phyloP scores from a whole-genome alignment of 2,329 filamentous ascomycete species.

The Dactylellina sp. region DNA sequence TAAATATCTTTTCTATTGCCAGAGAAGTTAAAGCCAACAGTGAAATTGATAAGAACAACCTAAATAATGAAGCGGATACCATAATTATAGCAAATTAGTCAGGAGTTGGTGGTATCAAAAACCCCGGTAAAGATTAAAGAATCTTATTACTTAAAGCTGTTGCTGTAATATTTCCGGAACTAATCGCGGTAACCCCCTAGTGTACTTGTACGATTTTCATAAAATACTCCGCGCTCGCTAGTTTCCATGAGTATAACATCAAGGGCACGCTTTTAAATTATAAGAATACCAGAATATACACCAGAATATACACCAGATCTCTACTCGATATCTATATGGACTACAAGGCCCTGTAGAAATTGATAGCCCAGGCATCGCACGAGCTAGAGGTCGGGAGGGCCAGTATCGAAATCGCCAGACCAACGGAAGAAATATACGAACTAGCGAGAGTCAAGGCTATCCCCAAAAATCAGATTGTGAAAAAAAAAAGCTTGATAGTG shows the following conservation, averaged over 20 bases:
- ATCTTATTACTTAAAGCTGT: slow-evolving; percentile 57
- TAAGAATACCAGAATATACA: too few species aligned
- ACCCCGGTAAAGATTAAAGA: slow-evolving; percentile 56
- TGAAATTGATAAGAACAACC: slow-evolving; percentile 28
- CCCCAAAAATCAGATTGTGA: neutral
- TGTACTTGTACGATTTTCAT: slow-evolving; percentile 60
- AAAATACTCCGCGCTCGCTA: slow-evolving; percentile 59
- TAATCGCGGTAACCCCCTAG: slow-evolving; percentile 58
- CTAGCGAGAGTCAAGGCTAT: slow-evolving; percentile 4
- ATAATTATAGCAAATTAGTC: slow-evolving; percentile 59
- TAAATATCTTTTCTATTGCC: slow-evolving; percentile 20
- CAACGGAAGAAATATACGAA: slow-evolving; percentile 15
- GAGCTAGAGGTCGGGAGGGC: slow-evolving; percentile 7
- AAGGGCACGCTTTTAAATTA: slow-evolving; percentile 53
- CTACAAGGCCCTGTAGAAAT: slow-evolving; percentile 56
- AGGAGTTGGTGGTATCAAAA: slow-evolving; percentile 60
- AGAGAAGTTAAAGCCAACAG: slow-evolving; percentile 14
- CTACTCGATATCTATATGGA: slow-evolving; percentile 59
- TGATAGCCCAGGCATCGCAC: neutral
- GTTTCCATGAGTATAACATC: slow-evolving; percentile 40
- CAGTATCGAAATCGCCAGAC: neutral
- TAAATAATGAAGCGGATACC: slow-evolving; percentile 56
- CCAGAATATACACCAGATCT: slow-evolving; percentile 57
- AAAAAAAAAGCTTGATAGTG: neutral
- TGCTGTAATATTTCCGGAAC: slow-evolving; percentile 59